Percentiles rank a stretch among this genome's conserved stretches.
These are phyloP conservation scores for Metschnikowia lunata DNA, from an alignment of 805 yeast genomes.

Conservation along the genomic window DNA sequence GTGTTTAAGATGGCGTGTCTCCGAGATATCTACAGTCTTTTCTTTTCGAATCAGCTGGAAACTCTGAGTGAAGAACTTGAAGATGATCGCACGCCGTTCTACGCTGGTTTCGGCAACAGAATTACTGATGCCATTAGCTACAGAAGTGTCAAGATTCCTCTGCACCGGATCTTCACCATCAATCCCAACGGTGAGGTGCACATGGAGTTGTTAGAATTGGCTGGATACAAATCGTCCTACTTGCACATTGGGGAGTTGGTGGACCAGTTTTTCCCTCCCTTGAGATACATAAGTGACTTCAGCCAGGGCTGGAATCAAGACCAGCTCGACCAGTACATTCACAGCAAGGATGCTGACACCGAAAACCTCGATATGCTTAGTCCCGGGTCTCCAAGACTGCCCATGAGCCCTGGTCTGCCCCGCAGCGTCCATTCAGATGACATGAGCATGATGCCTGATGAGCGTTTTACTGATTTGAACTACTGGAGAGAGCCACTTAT, in stretches of 20 bases:
- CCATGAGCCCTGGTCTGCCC: constrained; percentile 19
- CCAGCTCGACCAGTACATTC: constrained; percentile 34
- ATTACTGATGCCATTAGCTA: constrained; percentile 96
- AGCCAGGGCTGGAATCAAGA: constrained; percentile 32
- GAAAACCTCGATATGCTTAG: constrained; percentile 1
- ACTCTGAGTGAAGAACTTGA: constrained; percentile 18
- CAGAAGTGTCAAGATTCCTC: constrained; percentile 88
- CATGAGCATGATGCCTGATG: constrained; percentile 40
- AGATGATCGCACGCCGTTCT: constrained; percentile 72
- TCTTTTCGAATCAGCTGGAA: constrained; percentile 27
- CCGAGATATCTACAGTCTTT: constrained; percentile 75
- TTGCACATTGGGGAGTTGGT: constrained; percentile 88
- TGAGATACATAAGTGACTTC: constrained; percentile 29
- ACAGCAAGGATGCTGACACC: constrained; percentile 13
- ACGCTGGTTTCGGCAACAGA: constrained; percentile 96
- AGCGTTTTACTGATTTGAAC: constrained; percentile 78
- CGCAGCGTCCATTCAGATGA: constrained; percentile 21
- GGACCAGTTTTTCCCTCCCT: constrained; percentile 95
- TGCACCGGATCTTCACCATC: constrained; percentile 91
- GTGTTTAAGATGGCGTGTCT: constrained; percentile 98
- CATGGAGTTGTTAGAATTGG: constrained; percentile 90
- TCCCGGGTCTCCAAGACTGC: constrained; percentile 19
- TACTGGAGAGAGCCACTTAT: constrained; percentile 86
- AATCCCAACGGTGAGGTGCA: constrained; percentile 96
- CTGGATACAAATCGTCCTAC: constrained; percentile 87